Percentiles rank a stretch among this genome's conserved stretches.
Evolutionary conservation across 768 basidiomycete species (phyloP).

Genomic region (Lentinula sp.): DNA sequence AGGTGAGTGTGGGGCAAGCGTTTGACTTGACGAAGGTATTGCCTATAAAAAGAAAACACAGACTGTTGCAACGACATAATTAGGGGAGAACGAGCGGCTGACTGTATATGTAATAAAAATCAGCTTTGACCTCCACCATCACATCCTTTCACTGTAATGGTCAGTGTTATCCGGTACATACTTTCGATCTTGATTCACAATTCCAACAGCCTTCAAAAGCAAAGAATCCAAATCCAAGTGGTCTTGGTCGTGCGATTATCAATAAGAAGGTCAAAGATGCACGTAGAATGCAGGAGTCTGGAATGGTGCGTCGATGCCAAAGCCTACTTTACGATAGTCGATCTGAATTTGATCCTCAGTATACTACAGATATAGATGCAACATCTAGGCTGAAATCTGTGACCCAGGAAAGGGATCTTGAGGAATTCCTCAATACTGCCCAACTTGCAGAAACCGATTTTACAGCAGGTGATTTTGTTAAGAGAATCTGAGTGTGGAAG

Average conservation of each 20-base stretch:
- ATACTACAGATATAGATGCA: slow-evolving; percentile 67
- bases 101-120: background rate
- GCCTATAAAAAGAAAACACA: slow-evolving; percentile 30
- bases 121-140: background rate
- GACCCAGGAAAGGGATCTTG: slow-evolving; percentile 92
- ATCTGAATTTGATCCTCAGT: slow-evolving; percentile 35
- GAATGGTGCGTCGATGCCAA: slow-evolving; percentile 44
- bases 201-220: slow-evolving; percentile 46
- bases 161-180: background rate
- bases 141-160: background rate
- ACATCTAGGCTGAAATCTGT: slow-evolving; percentile 77
- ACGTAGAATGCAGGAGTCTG: slow-evolving; percentile 50
- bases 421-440: slow-evolving; percentile 93
- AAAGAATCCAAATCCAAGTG: slow-evolving; percentile 64
- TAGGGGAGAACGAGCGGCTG: background rate
- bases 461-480: slow-evolving; percentile 63
- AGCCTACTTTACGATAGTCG: background rate
- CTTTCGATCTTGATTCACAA: background rate
- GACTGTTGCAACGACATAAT: slow-evolving; percentile 1
- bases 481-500: background rate
- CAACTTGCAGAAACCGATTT: slow-evolving; percentile 94
- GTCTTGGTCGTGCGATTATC: slow-evolving; percentile 92
- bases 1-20: slow-evolving; percentile 37
- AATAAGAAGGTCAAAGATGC: slow-evolving; percentile 85
- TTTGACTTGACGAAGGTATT: slow-evolving; percentile 34